Percentiles rank a stretch among this genome's conserved stretches.
Evolutionary conservation across 176 grass and related monocot genomes (phyloP).

Genomic region (Sorghum bicolor): Sorghum_bicolor_NCBIv3 NC_012875.2:49870001-49870500

Average conservation of each 20-base stretch:
- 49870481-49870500: not conserved
- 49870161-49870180: conserved; percentile 69
- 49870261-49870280: not conserved
- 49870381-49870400: not conserved
- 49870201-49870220: conserved; percentile 14
- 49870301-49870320: not conserved
- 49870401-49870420: not conserved
- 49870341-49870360: not conserved
- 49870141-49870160: conserved; percentile 63
- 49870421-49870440: not conserved
- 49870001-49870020: not conserved
- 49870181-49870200: conserved; percentile 26
- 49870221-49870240: not conserved
- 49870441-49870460: not conserved
- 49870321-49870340: not conserved
- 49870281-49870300: not conserved
- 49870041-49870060: conserved; percentile 97
- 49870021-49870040: not conserved
- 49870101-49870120: conserved; percentile 52
- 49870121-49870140: conserved; percentile 64
- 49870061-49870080: conserved; percentile 87
- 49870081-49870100: conserved; percentile 60
- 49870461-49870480: not conserved
- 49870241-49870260: not conserved
- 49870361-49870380: not conserved